Percentiles rank a stretch among this genome's conserved stretches.
phyloP scores from a whole-genome alignment of 2,329 filamentous ascomycete species.

The Hypocreales sp. region DNA sequence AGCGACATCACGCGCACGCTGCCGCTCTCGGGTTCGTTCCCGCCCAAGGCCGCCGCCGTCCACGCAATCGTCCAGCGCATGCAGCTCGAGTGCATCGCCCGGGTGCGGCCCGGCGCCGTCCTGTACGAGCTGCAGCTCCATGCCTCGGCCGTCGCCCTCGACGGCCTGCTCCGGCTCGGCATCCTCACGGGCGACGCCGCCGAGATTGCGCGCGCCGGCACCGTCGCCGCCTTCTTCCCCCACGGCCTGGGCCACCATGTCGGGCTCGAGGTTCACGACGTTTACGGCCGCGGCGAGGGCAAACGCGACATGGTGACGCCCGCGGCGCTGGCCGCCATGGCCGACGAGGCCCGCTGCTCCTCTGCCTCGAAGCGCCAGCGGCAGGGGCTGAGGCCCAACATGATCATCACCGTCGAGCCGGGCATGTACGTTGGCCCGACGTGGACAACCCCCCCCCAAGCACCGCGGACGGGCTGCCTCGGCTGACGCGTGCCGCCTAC shows the following conservation, averaged over 20 bases:
- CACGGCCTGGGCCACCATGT: constrained; percentile 52
- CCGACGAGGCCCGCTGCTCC: constrained; percentile 4
- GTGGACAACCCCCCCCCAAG: background rate
- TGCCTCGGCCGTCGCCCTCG: constrained; percentile 57
- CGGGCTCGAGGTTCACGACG: constrained; percentile 50
- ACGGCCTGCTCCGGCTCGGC: constrained; percentile 55
- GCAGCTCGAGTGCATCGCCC: constrained; percentile 59
- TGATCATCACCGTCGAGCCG: constrained; percentile 68
- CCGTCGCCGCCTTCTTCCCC: constrained; percentile 47
- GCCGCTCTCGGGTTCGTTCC: constrained; percentile 56
- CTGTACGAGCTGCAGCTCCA: constrained; percentile 60
- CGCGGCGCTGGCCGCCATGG: constrained; percentile 16
- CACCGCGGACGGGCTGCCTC: background rate
- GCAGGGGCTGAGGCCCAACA: constrained; percentile 37
- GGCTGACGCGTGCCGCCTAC: background rate
- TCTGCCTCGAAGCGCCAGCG: constrained; percentile 9
- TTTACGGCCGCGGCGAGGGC: constrained; percentile 22
- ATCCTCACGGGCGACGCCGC: constrained; percentile 51
- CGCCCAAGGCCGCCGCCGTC: constrained; percentile 52
- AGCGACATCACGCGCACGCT: constrained; percentile 84
- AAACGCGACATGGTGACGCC: constrained; percentile 27
- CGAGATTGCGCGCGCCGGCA: constrained; percentile 36
- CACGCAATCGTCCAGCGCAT: constrained; percentile 68
- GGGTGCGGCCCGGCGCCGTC: constrained; percentile 50
- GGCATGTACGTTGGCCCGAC: constrained; percentile 46